A percentile compares a stretch with the other conserved stretches of the same genome.
These are phyloP conservation scores for Talaromyces borbonicus DNA, from an alignment of 495 filamentous ascomycete species.

Conservation along the genomic window DNA sequence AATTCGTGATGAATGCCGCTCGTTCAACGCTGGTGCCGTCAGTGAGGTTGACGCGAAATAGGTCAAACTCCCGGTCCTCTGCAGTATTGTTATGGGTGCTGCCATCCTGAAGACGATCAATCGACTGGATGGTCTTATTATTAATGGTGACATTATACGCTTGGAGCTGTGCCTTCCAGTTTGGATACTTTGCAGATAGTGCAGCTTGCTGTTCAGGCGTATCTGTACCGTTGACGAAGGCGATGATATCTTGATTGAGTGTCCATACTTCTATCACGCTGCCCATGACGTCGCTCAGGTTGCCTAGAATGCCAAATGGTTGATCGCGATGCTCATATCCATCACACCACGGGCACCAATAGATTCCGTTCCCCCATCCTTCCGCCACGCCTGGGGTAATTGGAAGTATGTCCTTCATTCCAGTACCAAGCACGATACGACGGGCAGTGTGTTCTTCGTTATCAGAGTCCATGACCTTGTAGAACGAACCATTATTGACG, in stretches of 20 bases:
- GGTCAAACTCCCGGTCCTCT: constrained; percentile 28
- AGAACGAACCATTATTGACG: constrained; percentile 28
- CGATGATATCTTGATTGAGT: constrained; percentile 30
- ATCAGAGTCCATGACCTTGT: constrained; percentile 27
- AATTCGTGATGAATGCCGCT: constrained; percentile 41
- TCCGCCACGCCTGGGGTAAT: constrained; percentile 38
- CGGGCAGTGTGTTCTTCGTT: constrained; percentile 32
- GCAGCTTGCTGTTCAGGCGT: constrained; percentile 27
- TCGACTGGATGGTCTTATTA: constrained; percentile 39
- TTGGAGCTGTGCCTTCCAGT: constrained; percentile 37
- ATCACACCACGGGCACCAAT: constrained; percentile 55
- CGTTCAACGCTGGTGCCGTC: constrained; percentile 34
- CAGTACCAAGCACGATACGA: constrained; percentile 46
- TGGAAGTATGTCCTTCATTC: constrained; percentile 44
- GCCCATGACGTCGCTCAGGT: constrained; percentile 30
- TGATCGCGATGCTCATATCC: constrained; percentile 49
- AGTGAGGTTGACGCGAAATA: constrained; percentile 44
- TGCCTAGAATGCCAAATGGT: constrained; percentile 40
- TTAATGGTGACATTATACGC: constrained; percentile 41
- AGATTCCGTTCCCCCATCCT: constrained; percentile 48
- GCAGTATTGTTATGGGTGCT: constrained; percentile 25
- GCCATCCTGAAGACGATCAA: constrained; percentile 38
- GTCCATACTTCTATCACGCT: constrained; percentile 40
- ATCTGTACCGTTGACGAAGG: constrained; percentile 47
- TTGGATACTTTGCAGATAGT: constrained; percentile 26